Evolutionary conservation across 2,329 filamentous ascomycete genomes (phyloP).

Genomic region (Chrysoporthe austroafricana): DNA sequence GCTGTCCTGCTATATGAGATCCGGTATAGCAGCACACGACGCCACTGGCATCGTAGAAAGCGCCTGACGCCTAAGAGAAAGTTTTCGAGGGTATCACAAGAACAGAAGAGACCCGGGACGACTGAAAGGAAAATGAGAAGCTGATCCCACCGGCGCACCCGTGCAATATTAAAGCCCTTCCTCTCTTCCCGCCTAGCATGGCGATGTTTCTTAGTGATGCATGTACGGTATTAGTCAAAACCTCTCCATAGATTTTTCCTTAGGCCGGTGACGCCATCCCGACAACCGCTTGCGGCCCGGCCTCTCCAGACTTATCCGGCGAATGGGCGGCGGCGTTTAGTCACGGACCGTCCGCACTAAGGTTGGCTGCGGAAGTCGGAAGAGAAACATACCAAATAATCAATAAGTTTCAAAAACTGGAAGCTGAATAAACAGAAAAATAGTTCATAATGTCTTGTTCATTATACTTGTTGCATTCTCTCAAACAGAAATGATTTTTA

Average conservation of each 20-base stretch:
- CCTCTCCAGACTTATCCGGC: conserved; percentile 24
- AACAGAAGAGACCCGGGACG: background rate
- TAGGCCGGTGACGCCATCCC: conserved; percentile 31
- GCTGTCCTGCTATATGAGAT: background rate
- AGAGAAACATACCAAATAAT: background rate
- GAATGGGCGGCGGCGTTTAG: conserved; percentile 15
- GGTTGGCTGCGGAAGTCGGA: conserved; percentile 4
- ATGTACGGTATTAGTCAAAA: conserved; percentile 4
- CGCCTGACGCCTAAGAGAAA: background rate
- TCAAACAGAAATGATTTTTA: no score
- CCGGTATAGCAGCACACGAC: conserved; percentile 1
- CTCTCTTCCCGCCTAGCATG: background rate
- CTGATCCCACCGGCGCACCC: background rate
- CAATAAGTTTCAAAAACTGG: no score
- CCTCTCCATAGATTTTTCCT: conserved; percentile 22
- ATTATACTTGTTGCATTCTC: no score
- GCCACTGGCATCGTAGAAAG: conserved; percentile 18
- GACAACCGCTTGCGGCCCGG: conserved; percentile 27
- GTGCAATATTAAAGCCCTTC: background rate
- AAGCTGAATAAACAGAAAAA: no score
- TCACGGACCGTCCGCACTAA: conserved; percentile 2
- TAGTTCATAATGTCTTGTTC: no score
- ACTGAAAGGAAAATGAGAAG: conserved; percentile 3
- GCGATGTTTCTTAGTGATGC: background rate
- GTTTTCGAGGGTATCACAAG: conserved; percentile 15